phyloP scores from a whole-genome alignment of 345 rosid genomes.

The Eucalyptus cloeziana region DNA sequence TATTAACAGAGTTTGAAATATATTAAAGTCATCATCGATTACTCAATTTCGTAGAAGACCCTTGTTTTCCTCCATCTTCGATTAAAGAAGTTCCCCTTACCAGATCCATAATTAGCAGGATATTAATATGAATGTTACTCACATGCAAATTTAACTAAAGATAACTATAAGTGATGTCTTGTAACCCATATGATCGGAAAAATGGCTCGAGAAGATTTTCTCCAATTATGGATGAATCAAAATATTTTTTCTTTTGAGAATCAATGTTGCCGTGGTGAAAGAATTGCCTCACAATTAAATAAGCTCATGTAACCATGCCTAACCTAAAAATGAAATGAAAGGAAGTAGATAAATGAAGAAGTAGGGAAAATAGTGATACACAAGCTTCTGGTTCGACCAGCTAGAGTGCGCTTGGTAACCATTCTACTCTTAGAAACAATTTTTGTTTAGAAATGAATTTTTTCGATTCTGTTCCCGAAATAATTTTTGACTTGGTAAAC shows the following conservation, averaged over 20 bases:
- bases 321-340: neutral
- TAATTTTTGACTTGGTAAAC: too few species aligned
- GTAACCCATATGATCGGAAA: too few species aligned
- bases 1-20: neutral
- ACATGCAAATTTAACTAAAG: neutral
- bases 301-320: neutral
- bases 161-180: neutral
- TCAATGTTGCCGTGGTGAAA: neutral
- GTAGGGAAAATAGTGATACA: neutral
- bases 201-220: neutral
- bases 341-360: neutral
- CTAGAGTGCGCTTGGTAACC: too few species aligned
- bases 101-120: neutral
- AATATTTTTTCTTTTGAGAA: neutral
- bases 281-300: neutral
- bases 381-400: neutral
- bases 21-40: neutral
- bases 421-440: rapidly evolving
- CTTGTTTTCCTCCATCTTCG: neutral
- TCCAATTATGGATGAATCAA: neutral
- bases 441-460: too few species aligned
- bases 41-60: neutral
- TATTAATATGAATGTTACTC: neutral
- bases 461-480: rapidly evolving
- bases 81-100: too few species aligned